A percentile compares a stretch with the other conserved stretches of the same genome.
Conservation (phyloP, 108 stramenopile species). For the Chaetoceros tenuissimus region DNA sequence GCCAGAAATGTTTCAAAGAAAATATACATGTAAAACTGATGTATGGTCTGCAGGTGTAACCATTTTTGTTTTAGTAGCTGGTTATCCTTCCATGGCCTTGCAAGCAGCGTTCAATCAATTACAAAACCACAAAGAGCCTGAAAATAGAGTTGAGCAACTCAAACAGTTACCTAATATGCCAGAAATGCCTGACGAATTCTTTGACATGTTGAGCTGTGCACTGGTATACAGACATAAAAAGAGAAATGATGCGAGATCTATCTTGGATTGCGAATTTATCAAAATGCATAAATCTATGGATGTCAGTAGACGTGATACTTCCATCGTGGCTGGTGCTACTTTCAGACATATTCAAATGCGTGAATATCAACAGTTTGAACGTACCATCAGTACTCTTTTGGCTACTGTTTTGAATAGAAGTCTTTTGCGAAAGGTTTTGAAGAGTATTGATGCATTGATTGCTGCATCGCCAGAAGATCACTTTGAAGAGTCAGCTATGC, state of each 20-base stretch:
- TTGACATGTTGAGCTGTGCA: conserved; percentile 52
- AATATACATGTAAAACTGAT: conserved; percentile 51
- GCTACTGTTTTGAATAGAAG: conserved; percentile 47
- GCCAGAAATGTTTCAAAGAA: conserved; percentile 73
- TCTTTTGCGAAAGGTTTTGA: conserved; percentile 23
- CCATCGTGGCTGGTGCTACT: conserved; percentile 39
- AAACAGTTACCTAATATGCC: conserved; percentile 58
- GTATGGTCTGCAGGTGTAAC: conserved; percentile 69
- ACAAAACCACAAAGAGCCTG: conserved; percentile 18
- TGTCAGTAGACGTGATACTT: conserved; percentile 38
- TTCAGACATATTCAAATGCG: conserved; percentile 42
- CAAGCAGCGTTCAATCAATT: conserved; percentile 71
- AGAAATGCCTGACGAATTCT: conserved; percentile 63
- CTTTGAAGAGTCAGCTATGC: background rate
- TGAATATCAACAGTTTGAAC: conserved; percentile 65
- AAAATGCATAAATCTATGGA: conserved; percentile 48
- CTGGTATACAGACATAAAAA: conserved; percentile 52
- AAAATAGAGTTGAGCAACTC: conserved; percentile 23
- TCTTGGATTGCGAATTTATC: conserved; percentile 57
- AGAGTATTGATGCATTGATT: conserved; percentile 17
- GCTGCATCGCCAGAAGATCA: conserved; percentile 4
- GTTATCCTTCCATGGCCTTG: conserved; percentile 39
- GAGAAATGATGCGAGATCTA: conserved; percentile 44
- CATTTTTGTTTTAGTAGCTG: conserved; percentile 76
- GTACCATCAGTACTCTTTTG: conserved; percentile 51